Evolutionary conservation across 179 eudicot species (phyloP).

Genomic region (Camellia oleifera): DNA sequence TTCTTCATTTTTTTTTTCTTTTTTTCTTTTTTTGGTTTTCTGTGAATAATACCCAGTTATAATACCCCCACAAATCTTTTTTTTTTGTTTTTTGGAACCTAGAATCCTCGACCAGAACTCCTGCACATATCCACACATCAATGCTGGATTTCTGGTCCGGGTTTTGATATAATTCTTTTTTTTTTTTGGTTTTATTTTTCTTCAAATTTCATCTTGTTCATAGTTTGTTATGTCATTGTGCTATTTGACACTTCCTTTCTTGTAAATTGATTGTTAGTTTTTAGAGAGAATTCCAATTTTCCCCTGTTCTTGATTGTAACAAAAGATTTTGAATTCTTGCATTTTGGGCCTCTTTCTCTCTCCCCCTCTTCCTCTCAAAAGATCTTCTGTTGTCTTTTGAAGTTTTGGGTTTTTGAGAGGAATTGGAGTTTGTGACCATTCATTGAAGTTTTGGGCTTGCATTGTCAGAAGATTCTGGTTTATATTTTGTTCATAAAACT

Average conservation of each 20-base stretch:
- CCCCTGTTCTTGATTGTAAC: constrained; percentile 4
- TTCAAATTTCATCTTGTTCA: neutral
- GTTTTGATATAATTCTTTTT: constrained; percentile 15
- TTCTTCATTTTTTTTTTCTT: no score
- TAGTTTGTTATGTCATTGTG: neutral
- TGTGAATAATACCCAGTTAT: neutral
- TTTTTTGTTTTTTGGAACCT: constrained; percentile 24
- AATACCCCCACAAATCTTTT: neutral
- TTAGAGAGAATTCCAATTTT: neutral
- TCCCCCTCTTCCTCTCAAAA: constrained; percentile 7
- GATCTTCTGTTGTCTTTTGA: neutral
- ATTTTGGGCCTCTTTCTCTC: neutral
- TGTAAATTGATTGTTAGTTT: neutral
- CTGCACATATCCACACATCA: constrained; percentile 19
- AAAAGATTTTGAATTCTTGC: constrained; percentile 8
- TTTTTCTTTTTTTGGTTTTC: neutral
- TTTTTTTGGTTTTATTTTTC: neutral
- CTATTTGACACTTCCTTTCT: neutral
- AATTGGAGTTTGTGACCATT: neutral
- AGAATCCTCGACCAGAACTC: constrained; percentile 37
- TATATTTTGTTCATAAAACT: neutral
- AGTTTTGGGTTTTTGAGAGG: neutral
- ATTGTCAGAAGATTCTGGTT: neutral
- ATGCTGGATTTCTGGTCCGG: constrained; percentile 41
- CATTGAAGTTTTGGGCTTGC: neutral